Base-by-base conservation (phyloP, 345 rosid genomes). In the Hibiscus tridactylites region DNA sequence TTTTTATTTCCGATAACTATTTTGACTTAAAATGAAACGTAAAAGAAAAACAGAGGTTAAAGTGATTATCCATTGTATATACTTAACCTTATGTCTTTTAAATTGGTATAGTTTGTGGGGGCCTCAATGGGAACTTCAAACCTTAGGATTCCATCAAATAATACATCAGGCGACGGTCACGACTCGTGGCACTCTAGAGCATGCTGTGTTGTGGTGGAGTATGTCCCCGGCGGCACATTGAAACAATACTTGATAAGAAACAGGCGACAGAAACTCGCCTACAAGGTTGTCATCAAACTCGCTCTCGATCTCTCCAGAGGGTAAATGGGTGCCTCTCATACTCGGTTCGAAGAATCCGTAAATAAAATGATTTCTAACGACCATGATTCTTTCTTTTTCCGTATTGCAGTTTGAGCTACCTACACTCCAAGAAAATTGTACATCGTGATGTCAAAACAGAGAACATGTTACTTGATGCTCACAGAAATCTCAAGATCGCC, bases 361-460 rank as follows among this genome's bases (percentile, higher is more conserved):
- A 35, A n/a, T 15, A 37, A 37, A 49, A 52, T 4, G 31, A 28
- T 28, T 17, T 11, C 21, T 13, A 37, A 58, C 65, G 47, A 11
- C 15, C 9, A 8, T 16, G 8, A 35, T 53, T 26, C 46, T 75
- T 56, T 42, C 61, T 44, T 21, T 1, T 74, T 78, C 17, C n/a
- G 31, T 31, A 74, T 57, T 82, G 85, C 90, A 92, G 97, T 75
- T 83, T 95, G 74, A 86, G 96, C 83, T 95, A 95, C 77, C 85
- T 95, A 60, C 99, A 95, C 66, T 88, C 94, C 1, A 68, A 87
- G 82, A 92, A 86, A 82, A 95, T 92, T 71, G 97, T 92, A 16
- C 99, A 92, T 69, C 98, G 97, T 58, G 97, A 95, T 82, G 99
- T 95, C 78, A 92, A 92, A 79, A 76, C 97, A 33, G 98, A 95